Conservation (phyloP, 345 rosid species). For the Linum lewisii region DNA sequence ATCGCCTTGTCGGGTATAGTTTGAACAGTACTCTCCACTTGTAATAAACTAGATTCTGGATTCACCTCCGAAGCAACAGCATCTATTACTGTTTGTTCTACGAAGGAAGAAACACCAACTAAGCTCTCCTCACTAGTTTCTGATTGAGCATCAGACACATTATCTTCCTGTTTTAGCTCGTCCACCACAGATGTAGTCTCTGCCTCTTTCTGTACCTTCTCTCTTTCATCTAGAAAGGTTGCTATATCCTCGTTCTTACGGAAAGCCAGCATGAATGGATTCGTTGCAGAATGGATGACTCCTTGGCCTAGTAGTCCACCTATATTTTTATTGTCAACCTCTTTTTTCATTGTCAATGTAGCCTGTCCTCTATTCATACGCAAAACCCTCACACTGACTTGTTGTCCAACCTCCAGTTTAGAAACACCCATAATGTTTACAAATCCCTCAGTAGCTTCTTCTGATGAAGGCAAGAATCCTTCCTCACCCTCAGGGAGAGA, state of each 20-base stretch:
- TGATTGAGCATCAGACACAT: slow-evolving; percentile 18
- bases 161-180: slow-evolving; percentile 17
- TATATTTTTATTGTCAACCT: slow-evolving; percentile 36
- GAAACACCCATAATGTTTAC: slow-evolving; percentile 58
- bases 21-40: slow-evolving; percentile 18
- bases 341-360: slow-evolving; percentile 83
- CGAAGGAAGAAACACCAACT: slow-evolving; percentile 7
- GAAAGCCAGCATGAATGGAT: slow-evolving; percentile 73
- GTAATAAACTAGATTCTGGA: slow-evolving; percentile 7
- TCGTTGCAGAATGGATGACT: slow-evolving; percentile 54
- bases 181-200: slow-evolving; percentile 16
- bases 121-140: not conserved
- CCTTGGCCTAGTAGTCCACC: slow-evolving; percentile 39
- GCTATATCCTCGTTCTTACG: slow-evolving; percentile 65
- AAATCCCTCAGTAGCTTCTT: slow-evolving; percentile 66
- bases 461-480: slow-evolving; percentile 70
- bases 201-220: slow-evolving; percentile 30
- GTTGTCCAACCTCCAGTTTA: slow-evolving; percentile 58
- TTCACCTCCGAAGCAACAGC: slow-evolving; percentile 9
- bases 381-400: slow-evolving; percentile 63
- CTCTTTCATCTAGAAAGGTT: slow-evolving; percentile 62
- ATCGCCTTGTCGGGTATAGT: slow-evolving; percentile 17
- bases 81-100: slow-evolving; percentile 7
- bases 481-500: slow-evolving; percentile 84
- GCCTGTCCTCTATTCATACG: slow-evolving; percentile 59